Conservation (phyloP, 2,329 filamentous ascomycete genomes). For the Cryphonectria japonica region DNA sequence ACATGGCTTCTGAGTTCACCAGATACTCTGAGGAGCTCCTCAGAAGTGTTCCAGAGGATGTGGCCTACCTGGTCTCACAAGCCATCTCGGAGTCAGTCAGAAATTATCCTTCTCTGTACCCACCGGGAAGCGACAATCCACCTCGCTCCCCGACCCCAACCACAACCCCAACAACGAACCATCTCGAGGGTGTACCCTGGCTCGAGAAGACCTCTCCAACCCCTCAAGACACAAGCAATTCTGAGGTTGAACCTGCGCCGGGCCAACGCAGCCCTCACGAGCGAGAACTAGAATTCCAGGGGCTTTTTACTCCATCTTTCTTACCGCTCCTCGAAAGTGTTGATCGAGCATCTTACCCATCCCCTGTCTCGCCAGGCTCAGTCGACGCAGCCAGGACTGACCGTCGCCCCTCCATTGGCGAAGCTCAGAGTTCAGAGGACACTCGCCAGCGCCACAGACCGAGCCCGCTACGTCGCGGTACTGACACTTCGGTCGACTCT, state of each 20-base stretch:
- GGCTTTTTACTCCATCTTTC: conserved; percentile 66
- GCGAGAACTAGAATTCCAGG: conserved; percentile 62
- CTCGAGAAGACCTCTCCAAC: conserved; percentile 41
- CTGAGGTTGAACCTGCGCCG: conserved; percentile 40
- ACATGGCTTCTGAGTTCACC: conserved; percentile 61
- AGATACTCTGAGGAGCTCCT: conserved; percentile 57
- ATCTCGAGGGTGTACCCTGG: conserved; percentile 25
- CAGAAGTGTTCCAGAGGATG: conserved; percentile 49
- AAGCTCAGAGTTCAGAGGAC: conserved; percentile 12
- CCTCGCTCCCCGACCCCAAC: conserved; percentile 18
- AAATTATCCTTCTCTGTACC: conserved; percentile 49
- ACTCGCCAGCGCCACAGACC: conserved; percentile 29
- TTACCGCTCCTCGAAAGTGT: conserved; percentile 62
- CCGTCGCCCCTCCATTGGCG: conserved; percentile 6
- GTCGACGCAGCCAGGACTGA: conserved; percentile 27
- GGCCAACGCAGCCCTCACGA: conserved; percentile 48
- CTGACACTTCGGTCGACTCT: conserved; percentile 56
- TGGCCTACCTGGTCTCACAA: conserved; percentile 51
- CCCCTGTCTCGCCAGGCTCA: conserved; percentile 30
- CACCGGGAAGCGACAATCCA: conserved; percentile 21
- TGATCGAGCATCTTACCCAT: conserved; percentile 35
- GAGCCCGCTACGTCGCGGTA: conserved; percentile 44
- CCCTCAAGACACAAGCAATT: conserved; percentile 43
- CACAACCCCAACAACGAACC: conserved; percentile 26
- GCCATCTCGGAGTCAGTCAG: conserved; percentile 49